phyloP scores from a whole-genome alignment of 176 grass and related monocot species.

The Aegilops tauschii region DNA sequence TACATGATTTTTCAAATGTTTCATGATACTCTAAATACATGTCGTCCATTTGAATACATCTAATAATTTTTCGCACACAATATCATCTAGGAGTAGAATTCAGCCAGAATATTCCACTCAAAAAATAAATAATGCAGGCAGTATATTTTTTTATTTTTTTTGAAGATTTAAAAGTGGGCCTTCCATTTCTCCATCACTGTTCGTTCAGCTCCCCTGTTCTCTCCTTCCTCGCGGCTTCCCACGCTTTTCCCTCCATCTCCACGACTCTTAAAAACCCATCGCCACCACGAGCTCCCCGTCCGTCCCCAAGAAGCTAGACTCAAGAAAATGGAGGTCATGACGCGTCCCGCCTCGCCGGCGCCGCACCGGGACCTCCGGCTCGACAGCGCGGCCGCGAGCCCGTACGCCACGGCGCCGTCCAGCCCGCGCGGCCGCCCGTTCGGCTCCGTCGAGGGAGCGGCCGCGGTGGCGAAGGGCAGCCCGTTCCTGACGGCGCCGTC shows the following conservation, averaged over 20 bases:
- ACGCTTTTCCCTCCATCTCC: conserved; percentile 4
- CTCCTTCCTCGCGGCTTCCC: conserved; percentile 44
- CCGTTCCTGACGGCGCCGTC: conserved; percentile 40
- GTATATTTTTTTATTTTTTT: neutral
- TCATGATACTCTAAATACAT: neutral
- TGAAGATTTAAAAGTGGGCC: neutral
- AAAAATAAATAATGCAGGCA: neutral
- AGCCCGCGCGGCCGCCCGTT: conserved; percentile 33
- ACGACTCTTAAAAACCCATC: conserved; percentile 25
- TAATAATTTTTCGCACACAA: neutral
- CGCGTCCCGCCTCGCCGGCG: conserved; percentile 14
- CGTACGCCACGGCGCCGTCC: conserved; percentile 44
- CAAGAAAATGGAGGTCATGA: conserved; percentile 27
- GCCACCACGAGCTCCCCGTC: neutral
- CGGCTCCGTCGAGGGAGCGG: neutral
- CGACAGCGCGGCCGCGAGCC: conserved; percentile 32
- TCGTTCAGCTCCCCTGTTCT: neutral
- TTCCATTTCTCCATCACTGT: neutral
- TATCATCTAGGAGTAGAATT: neutral
- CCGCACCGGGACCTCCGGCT: conserved; percentile 18
- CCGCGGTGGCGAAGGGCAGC: neutral
- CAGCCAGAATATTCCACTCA: too few relatives aligned
- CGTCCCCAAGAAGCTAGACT: neutral
- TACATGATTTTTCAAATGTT: neutral
- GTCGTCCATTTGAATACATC: neutral